Percentiles rank a stretch among this genome's conserved stretches.
These are phyloP conservation scores for Limonium bicolor DNA, from an alignment of 148 eudicot species.

Conservation along the genomic window DNA sequence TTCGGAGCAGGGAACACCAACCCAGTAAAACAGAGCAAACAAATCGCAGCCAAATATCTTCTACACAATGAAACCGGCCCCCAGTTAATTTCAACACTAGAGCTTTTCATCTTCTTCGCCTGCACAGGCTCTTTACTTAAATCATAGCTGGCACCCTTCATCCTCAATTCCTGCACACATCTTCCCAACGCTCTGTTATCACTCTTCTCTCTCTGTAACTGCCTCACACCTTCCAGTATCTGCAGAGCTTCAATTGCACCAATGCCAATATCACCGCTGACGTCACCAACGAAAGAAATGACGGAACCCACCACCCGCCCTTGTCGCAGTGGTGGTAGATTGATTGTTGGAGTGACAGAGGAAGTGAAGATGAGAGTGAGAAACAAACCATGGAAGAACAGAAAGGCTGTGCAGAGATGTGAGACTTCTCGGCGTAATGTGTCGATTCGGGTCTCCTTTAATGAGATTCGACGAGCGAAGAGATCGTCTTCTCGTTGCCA, in stretches of 20 bases:
- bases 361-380: conserved; percentile 22
- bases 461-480: conserved; percentile 17
- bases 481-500: conserved; percentile 49
- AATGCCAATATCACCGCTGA: conserved; percentile 13
- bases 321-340: conserved; percentile 27
- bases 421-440: conserved; percentile 19
- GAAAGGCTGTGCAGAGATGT: conserved; percentile 33
- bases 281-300: conserved; percentile 7
- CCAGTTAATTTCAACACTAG: conserved; percentile 39
- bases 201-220: conserved; percentile 29
- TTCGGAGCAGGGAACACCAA: conserved; percentile 25
- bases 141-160: conserved; percentile 28
- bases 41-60: conserved; percentile 11
- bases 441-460: conserved; percentile 26
- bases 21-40: conserved; percentile 20
- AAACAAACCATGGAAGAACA: conserved; percentile 19
- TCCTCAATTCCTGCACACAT: conserved; percentile 45
- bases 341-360: conserved; percentile 13
- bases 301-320: conserved; percentile 7
- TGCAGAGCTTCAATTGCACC: conserved; percentile 30
- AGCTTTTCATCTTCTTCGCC: conserved; percentile 24
- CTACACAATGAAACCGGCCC: conserved; percentile 19
- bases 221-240: conserved; percentile 31
- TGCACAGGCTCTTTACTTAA: conserved; percentile 21
- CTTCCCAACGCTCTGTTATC: conserved; percentile 26